Base-by-base conservation (phyloP, 2,329 filamentous ascomycete species). In the Endocalyx cinctus region DNA sequence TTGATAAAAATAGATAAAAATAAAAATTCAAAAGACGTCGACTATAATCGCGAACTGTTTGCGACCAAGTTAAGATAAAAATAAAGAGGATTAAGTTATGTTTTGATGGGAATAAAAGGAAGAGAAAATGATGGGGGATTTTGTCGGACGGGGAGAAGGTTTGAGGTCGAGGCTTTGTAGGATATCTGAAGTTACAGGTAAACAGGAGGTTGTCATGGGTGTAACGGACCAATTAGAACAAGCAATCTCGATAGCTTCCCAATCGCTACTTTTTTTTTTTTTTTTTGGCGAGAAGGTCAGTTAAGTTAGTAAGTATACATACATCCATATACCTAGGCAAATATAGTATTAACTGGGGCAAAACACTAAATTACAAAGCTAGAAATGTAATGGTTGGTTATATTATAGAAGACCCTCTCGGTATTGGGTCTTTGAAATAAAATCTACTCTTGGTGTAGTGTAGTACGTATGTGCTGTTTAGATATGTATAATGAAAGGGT, bases 131-230 rank as follows among this genome's bases (percentile, higher is more conserved):
- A 40, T 31, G 36, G 37, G 32, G 35, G 44, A 38, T n/a, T n/a
- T n/a, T n/a, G n/a, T n/a, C n/a, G n/a, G n/a, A n/a, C n/a, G 41
- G 34, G 36, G 39, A 33, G 41, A 45, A 40, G 45, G 35, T 39
- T 43, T 42, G 47, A 50, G 39, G 48, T 51, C 37, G 45, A 41
- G n/a, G n/a, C n/a, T n/a, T n/a, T n/a, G n/a, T n/a, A n/a, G n/a
- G n/a, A n/a, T n/a, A n/a, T n/a, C n/a, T 31, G 44, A 48, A 41
- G 46, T 48, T 37, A 39, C 44, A 47, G 45, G 47, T 51, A 47
- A 51, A 51, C 48, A 51, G 47, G 47, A 50, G 47, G 48, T 48
- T 47, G 43, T 48, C 45, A 43, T 37, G 38, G 41, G 37, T n/a
- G n/a, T n/a, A 31, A 36, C 29, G 26, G 39, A 38, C 48, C 48